Conservation (phyloP, 768 basidiomycete genomes). For the Boletus barrowsii region DNA sequence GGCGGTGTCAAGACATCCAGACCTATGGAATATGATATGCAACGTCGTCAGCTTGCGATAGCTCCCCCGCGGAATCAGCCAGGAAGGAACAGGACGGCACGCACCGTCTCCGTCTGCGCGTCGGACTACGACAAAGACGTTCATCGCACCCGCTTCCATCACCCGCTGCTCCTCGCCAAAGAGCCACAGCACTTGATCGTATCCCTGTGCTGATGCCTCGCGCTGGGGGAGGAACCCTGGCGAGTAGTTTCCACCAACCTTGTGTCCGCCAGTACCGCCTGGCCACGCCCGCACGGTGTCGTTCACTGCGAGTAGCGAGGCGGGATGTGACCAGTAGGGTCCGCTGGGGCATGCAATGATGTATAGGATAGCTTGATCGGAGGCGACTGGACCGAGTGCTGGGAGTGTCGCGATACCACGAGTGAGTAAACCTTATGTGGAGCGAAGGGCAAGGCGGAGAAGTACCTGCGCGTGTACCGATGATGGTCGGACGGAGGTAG, state of each 20-base stretch:
- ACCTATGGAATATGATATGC: constrained; percentile 4
- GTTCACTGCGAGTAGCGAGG: constrained; percentile 60
- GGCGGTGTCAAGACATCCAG: constrained; percentile 86
- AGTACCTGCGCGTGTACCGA: constrained; percentile 42
- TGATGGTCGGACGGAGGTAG: constrained; percentile 83
- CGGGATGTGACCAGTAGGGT: constrained; percentile 52
- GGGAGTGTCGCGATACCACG: too few species aligned
- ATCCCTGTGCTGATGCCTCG: constrained; percentile 63
- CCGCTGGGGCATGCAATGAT: constrained; percentile 69
- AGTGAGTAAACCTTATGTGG: not conserved
- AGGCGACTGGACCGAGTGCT: constrained; percentile 69
- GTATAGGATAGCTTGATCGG: constrained; percentile 79
- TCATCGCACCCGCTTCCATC: constrained; percentile 75
- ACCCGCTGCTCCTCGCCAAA: constrained; percentile 55
- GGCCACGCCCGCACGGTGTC: constrained; percentile 73
- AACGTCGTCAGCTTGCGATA: too few species aligned
- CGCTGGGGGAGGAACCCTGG: constrained; percentile 62
- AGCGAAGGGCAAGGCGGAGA: not conserved
- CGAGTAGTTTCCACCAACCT: constrained; percentile 65
- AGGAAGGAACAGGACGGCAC: not conserved
- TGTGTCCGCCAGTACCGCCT: constrained; percentile 42
- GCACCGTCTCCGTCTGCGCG: constrained; percentile 52
- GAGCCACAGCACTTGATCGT: constrained; percentile 79
- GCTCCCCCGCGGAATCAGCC: too few species aligned
- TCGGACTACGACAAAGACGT: constrained; percentile 67